These are phyloP conservation scores for Lactarius trivialis DNA, from an alignment of 768 basidiomycete species.

Conservation along the genomic window DNA sequence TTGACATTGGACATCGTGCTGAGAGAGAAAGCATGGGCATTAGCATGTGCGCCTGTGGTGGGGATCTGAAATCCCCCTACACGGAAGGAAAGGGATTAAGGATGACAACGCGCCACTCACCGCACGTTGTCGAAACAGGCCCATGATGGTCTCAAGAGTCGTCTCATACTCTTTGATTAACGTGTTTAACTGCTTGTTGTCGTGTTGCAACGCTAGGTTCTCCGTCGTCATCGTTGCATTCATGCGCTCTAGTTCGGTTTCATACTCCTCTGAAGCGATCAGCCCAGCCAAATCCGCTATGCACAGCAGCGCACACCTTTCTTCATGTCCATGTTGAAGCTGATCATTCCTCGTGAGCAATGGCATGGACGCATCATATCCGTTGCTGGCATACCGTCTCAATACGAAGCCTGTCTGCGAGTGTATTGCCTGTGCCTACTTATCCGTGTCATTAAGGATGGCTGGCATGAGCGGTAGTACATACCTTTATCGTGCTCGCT, in stretches of 20 bases:
- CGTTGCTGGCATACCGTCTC: constrained; percentile 47
- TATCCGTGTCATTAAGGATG: neutral
- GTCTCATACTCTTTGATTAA: constrained; percentile 96
- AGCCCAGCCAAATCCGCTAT: neutral
- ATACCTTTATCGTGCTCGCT: constrained; percentile 74
- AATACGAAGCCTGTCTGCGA: constrained; percentile 89
- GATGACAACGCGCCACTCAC: constrained; percentile 45
- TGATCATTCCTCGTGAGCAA: constrained; percentile 24
- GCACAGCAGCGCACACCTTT: constrained; percentile 48
- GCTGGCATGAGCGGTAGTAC: constrained; percentile 19
- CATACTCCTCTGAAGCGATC: constrained; percentile 66
- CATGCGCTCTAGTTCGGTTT: constrained; percentile 85
- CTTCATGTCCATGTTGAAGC: constrained; percentile 86
- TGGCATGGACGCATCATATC: neutral
- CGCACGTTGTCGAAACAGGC: constrained; percentile 81
- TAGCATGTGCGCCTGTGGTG: neutral
- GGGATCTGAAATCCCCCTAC: neutral
- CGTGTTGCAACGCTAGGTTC: constrained; percentile 80
- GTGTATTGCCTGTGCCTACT: constrained; percentile 79
- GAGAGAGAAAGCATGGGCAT: constrained; percentile 7
- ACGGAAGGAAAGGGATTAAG: neutral
- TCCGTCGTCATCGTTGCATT: constrained; percentile 71
- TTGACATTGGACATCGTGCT: constrained; percentile 92
- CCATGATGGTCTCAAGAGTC: constrained; percentile 93
- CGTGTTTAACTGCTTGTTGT: constrained; percentile 90